These are phyloP conservation scores for Russula compacta DNA, from an alignment of 768 basidiomycete species.

Conservation along the genomic window DNA sequence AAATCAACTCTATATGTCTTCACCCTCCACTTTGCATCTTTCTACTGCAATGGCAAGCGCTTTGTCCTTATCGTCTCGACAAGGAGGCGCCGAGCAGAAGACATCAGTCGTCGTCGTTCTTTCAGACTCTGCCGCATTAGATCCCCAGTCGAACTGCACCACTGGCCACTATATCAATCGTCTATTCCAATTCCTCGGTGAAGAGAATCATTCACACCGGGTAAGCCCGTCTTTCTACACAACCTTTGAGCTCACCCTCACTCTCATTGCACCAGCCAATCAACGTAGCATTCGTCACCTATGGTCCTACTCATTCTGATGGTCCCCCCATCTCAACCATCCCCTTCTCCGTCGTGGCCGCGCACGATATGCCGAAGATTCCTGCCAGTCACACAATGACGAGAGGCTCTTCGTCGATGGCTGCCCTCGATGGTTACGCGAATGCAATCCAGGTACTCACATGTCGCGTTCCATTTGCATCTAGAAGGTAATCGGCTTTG, in stretches of 20 bases:
- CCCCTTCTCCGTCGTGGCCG: no score
- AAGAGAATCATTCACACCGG: neutral
- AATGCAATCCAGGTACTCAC: neutral
- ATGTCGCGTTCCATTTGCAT: neutral
- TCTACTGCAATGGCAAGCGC: neutral
- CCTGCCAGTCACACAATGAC: no score
- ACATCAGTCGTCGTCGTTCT: neutral
- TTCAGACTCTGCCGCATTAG: neutral
- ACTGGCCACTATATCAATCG: neutral
- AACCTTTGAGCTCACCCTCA: neutral
- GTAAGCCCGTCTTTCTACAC: neutral
- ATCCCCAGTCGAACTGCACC: no score
- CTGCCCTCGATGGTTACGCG: neutral
- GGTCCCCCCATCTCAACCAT: neutral
- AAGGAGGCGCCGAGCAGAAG: neutral
- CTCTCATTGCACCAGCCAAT: neutral
- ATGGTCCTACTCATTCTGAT: neutral
- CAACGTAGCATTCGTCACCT: neutral
- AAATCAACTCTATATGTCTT: neutral
- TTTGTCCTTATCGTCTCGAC: neutral
- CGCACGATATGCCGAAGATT: neutral
- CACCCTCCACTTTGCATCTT: neutral
- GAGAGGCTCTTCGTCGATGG: no score
- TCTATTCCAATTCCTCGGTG: neutral
- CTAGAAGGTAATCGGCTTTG: neutral